Percentiles rank a stretch among this genome's conserved stretches.
Evolutionary conservation across 441 rosid genomes (phyloP).

Genomic region (Sinapis alba): DNA sequence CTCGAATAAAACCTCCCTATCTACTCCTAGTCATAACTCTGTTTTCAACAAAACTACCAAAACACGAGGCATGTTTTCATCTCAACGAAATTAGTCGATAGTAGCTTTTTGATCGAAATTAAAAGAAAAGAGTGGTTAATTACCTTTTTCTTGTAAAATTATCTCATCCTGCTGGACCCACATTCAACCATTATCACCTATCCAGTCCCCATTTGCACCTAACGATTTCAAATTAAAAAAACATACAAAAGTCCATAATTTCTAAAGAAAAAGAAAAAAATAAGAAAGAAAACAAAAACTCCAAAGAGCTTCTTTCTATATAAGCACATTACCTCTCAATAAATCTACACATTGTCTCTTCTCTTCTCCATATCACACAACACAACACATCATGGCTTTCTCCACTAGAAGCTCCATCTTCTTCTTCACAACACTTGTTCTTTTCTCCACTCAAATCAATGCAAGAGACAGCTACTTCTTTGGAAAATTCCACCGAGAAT

Average conservation of each 20-base stretch:
- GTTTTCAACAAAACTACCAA: slow-evolving; percentile 17
- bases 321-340: slow-evolving; percentile 27
- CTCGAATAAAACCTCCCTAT: background rate
- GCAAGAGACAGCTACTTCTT: slow-evolving; percentile 82
- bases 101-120: background rate
- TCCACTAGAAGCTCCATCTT: slow-evolving; percentile 37
- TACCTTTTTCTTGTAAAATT: slow-evolving; percentile 23
- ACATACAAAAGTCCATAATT: slow-evolving; percentile 16
- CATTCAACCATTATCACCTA: slow-evolving; percentile 41
- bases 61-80: slow-evolving; percentile 25
- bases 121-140: slow-evolving; percentile 20
- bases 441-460: slow-evolving; percentile 47
- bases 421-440: slow-evolving; percentile 37
- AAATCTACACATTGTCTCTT: slow-evolving; percentile 25
- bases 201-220: slow-evolving; percentile 44
- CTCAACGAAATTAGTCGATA: slow-evolving; percentile 14
- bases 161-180: slow-evolving; percentile 32
- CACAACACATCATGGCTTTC: slow-evolving; percentile 48
- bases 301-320: slow-evolving; percentile 16
- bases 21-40: background rate
- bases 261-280: slow-evolving; percentile 21
- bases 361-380: slow-evolving; percentile 19
- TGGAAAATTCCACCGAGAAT: slow-evolving; percentile 53
- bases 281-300: background rate
- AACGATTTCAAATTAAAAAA: slow-evolving; percentile 34